Base-by-base conservation (phyloP, 1,284 basidiomycete genomes). In the Amylostereum areolatum region DNA sequence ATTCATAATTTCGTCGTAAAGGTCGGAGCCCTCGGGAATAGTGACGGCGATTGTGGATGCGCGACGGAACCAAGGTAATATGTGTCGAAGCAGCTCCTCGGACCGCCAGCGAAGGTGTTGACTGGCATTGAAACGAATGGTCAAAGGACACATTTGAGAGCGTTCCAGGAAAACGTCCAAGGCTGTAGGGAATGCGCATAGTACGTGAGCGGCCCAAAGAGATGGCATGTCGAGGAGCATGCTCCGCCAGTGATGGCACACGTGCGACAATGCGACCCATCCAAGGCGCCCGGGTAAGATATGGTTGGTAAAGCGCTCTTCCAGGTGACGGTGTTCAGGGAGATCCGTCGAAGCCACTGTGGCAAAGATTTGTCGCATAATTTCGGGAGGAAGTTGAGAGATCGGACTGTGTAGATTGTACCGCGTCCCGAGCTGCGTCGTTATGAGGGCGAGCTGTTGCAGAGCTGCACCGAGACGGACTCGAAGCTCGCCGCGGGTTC, bases 221-320 rank as follows among this genome's bases (percentile, higher is more conserved):
- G 41, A 43, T 7, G 41, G 41, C 41, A 43, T 43, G 25, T 43
- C 41, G n/a, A 43, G 41, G n/a, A 43, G 8, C 18, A 43, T 28
- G 25, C 10, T 2, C 7, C 41, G 41, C 41, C 41, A 43, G 25
- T 28, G 41, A 7, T 27, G 41, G 7, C 10, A 43, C 8, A 43
- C 41, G n/a, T 43, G 41, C 28, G 41, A 28, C 25, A 43, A n/a
- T 10, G 10, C 5, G 18, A 43, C 30, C 41, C 41, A 43, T 6
- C 41, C 41, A 8, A 43, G 27, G 41, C n/a, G 7, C 8, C 41
- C 41, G 11, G 41, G 25, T 27, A 12, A 28, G 7, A 11, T 2
- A 11, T 28, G n/a, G 12, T 27, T 29, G 41, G 25, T 27, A 18
- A 18, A 18, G 18, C 18, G 18, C 18, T 18, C 18, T 18, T 18